Conservation (phyloP, 768 basidiomycete genomes). For the Roridomyces roridus region DNA sequence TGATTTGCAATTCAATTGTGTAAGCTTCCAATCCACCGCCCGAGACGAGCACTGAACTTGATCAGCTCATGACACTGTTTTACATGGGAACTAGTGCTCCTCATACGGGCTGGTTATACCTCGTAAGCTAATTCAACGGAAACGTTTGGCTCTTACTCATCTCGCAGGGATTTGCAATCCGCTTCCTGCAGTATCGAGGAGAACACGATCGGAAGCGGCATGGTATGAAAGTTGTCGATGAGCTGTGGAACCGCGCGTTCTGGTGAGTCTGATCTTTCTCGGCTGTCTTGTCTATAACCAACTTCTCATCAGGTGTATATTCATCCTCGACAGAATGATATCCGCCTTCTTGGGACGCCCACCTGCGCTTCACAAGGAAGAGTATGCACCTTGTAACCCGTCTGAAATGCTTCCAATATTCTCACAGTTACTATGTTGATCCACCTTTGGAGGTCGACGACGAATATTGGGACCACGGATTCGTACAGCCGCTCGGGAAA, state of each 20-base stretch:
- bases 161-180: slow-evolving; percentile 54
- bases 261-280: slow-evolving; percentile 34
- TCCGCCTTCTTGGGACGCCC: slow-evolving; percentile 68
- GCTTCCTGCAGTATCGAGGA: slow-evolving; percentile 66
- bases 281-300: too few relatives aligned
- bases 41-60: not conserved
- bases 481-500: slow-evolving; percentile 66
- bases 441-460: slow-evolving; percentile 64
- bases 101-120: slow-evolving; percentile 59
- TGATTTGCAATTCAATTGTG: slow-evolving; percentile 74
- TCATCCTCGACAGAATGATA: slow-evolving; percentile 37
- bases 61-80: slow-evolving; percentile 34
- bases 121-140: slow-evolving; percentile 31
- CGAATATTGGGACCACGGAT: slow-evolving; percentile 53
- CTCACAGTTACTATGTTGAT: slow-evolving; percentile 65
- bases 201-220: slow-evolving; percentile 56
- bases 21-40: slow-evolving; percentile 33
- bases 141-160: too few relatives aligned
- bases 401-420: not conserved
- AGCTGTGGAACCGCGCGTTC: slow-evolving; percentile 66
- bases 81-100: slow-evolving; percentile 50
- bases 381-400: slow-evolving; percentile 47
- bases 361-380: slow-evolving; percentile 70
- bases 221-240: slow-evolving; percentile 47
- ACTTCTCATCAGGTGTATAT: slow-evolving; percentile 12